Percentiles rank a stretch among this genome's conserved stretches.
These are phyloP conservation scores for Phytopythium vexans DNA, from an alignment of 352 stramenopile species.

Conservation along the genomic window DNA sequence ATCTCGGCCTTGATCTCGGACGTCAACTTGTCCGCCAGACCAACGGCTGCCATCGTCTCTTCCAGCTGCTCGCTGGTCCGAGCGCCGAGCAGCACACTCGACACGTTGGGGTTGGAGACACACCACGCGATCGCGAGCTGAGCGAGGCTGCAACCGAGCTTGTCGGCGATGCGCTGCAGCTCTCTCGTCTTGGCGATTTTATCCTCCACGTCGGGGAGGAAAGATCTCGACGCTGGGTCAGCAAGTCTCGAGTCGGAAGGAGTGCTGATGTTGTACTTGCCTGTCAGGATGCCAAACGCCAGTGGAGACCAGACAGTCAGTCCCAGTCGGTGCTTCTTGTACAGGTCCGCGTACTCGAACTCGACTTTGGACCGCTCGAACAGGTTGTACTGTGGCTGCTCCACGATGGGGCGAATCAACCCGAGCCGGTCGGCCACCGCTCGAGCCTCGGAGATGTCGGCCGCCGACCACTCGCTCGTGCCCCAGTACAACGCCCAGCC, in stretches of 20 bases:
- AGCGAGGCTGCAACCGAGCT: constrained; percentile 32
- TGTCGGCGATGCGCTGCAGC: constrained; percentile 25
- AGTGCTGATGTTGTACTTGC: no score
- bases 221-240: no score
- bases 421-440: constrained; percentile 32
- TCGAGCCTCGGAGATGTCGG: constrained; percentile 53
- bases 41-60: constrained; percentile 42
- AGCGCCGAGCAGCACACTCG: constrained; percentile 42
- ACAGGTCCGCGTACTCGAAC: constrained; percentile 38
- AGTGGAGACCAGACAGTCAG: constrained; percentile 20
- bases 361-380: constrained; percentile 40
- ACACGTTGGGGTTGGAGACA: constrained; percentile 40
- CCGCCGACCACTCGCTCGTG: constrained; percentile 50
- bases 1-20: constrained; percentile 36
- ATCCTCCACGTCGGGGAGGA: no score
- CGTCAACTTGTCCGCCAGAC: constrained; percentile 30
- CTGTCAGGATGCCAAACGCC: constrained; percentile 44
- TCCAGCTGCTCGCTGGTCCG: constrained; percentile 36
- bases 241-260: no score
- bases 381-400: constrained; percentile 55
- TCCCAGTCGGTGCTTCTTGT: constrained; percentile 37
- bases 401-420: constrained; percentile 21
- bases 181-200: no score
- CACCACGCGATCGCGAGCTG: constrained; percentile 54
- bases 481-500: no score